Base-by-base conservation (phyloP, 805 yeast species). In the Metschnikowia drakensbergensis region DNA sequence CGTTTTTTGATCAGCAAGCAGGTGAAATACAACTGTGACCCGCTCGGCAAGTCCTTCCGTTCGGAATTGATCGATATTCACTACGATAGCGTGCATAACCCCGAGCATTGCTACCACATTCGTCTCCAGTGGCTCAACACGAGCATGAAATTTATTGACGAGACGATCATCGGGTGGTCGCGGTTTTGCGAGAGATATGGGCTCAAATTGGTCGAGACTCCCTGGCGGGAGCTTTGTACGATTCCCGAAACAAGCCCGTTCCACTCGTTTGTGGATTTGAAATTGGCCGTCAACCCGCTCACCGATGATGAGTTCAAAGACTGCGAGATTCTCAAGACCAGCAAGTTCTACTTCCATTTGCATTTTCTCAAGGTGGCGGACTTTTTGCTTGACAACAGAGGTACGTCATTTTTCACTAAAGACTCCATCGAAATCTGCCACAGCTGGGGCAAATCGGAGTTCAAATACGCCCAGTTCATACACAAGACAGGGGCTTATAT, bases 71-170 rank as follows among this genome's bases (percentile, higher is more conserved):
- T 90, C 39, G 81, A 82, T 5, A 89, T 94, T 1, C 97, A 92
- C 66, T 88, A 88, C 60, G 99, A 94, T 62, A 77, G 84, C 38
- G 91, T 91, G 3, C 97, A 90, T 63, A 92, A 91, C 61, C 97
- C 97, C 0, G 92, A 87, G 55, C 96, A 91, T 59, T 91, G 97
- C 61, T 94, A 84, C 69, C 98, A 92, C 60, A 77, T 94, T 30
- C 74, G 96, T 41, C 65, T 92, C 10, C 97, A 94, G 62, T 94
- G 99, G 99, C 69, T 92, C 30, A 88, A 86, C 51, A 83, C 96
- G 0, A 89, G 98, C 0, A 86, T 96, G 2, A 87, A 86, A 61
- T 67, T 68, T 46, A 64, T 69, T 37, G 97, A 90, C 50, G 96
- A 90, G 54, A 72, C 86, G 9, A 74, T 90, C 37, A 81, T 76